These are phyloP conservation scores for Coccomyxa sp. DNA, from an alignment of 139 green algal genomes.

Conservation along the genomic window DNA sequence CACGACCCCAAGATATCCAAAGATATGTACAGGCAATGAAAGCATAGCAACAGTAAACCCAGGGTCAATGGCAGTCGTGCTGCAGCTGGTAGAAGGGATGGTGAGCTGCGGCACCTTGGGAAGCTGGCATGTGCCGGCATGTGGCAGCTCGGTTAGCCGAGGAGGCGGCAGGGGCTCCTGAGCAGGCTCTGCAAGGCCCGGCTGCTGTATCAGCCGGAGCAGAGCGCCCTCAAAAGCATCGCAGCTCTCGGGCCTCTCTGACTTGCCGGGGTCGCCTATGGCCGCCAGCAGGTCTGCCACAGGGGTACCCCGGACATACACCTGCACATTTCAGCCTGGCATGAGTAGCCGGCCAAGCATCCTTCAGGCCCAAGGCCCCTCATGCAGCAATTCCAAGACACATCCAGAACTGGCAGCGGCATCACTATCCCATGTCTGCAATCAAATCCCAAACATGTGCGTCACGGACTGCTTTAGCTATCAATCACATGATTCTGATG, in stretches of 20 bases:
- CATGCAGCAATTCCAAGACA: background rate
- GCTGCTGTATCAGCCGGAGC: background rate
- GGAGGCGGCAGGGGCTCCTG: background rate
- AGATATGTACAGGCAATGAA: background rate
- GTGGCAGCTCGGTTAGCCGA: background rate
- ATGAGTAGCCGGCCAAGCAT: too few relatives aligned
- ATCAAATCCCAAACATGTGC: too few relatives aligned
- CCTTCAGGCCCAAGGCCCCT: background rate
- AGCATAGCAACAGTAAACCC: background rate
- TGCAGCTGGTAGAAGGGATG: background rate
- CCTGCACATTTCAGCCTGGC: too few relatives aligned
- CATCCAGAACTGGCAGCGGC: background rate
- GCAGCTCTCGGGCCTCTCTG: background rate
- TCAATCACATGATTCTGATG: too few relatives aligned
- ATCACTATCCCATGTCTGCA: too few relatives aligned
- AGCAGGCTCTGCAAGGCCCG: background rate
- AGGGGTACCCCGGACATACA: background rate
- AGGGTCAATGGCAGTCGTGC: background rate
- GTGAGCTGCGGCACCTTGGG: too few relatives aligned
- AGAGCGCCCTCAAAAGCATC: background rate
- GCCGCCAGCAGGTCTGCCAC: background rate
- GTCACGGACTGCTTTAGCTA: too few relatives aligned
- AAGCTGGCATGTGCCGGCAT: background rate
- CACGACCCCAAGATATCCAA: background rate
- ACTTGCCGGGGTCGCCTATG: background rate